Evolutionary conservation across 345 rosid genomes (phyloP).

Genomic region (Lepidium sativum): DNA sequence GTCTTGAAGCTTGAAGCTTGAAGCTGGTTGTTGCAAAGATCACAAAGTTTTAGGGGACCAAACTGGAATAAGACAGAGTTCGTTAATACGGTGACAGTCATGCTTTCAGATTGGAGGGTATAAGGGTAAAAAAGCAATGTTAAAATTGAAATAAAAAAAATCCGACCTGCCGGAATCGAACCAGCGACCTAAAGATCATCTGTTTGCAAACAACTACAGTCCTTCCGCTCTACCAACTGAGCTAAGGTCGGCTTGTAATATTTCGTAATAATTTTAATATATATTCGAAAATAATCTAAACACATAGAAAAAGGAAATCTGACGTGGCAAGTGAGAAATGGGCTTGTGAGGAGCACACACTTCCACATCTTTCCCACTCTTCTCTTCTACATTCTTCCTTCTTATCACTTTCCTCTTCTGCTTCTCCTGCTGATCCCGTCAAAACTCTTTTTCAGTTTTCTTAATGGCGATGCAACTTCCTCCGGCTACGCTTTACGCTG

Average conservation of each 20-base stretch:
- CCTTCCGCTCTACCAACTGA: conserved; percentile 98
- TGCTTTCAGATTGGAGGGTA: neutral
- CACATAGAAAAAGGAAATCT: neutral
- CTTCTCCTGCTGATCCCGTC: conserved; percentile 6
- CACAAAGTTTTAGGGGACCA: neutral
- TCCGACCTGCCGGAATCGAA: conserved; percentile 14
- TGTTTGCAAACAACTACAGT: conserved; percentile 41
- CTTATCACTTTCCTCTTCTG: conserved; percentile 13
- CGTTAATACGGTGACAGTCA: neutral
- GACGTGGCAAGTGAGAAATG: conserved; percentile 10
- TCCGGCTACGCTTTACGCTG: conserved; percentile 11
- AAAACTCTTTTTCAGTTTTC: neutral
- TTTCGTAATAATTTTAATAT: too few relatives aligned
- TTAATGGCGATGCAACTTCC: conserved; percentile 36
- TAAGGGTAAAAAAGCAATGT: neutral
- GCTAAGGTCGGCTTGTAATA: conserved; percentile 55
- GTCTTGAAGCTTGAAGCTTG: too few relatives aligned
- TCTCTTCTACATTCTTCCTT: neutral
- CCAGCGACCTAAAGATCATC: conserved; percentile 13
- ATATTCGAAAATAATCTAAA: too few relatives aligned
- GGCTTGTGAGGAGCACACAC: conserved; percentile 22
- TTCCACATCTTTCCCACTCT: conserved; percentile 12
- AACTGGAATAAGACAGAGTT: neutral
- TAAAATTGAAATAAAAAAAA: neutral
- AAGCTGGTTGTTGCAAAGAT: neutral